Conservation (phyloP, 352 stramenopile genomes). For the Elongisporangium undulatum region DNA sequence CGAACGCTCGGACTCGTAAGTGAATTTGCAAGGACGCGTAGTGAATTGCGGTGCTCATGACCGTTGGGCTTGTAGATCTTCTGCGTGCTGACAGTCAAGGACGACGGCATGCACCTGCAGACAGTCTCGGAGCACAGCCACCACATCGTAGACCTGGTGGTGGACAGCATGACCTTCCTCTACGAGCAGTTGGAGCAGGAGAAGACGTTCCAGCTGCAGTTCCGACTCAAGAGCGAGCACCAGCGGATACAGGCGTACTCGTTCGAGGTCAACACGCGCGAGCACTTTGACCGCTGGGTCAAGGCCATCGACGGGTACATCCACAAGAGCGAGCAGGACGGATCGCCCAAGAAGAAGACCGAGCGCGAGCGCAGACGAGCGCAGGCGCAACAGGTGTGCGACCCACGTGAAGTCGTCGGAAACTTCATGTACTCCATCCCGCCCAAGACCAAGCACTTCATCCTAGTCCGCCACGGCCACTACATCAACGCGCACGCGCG, state of each 20-base stretch:
- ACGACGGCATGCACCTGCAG: slow-evolving; percentile 26
- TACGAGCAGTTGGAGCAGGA: slow-evolving; percentile 23
- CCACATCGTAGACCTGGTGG: slow-evolving; percentile 25
- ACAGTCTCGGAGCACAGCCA: slow-evolving; percentile 31
- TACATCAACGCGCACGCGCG: slow-evolving; percentile 77
- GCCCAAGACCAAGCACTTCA: slow-evolving; percentile 65
- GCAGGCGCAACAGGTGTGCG: slow-evolving; percentile 11
- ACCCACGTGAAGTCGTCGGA: slow-evolving; percentile 10
- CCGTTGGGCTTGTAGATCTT: slow-evolving; percentile 26
- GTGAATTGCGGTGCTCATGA: background rate
- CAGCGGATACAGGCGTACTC: slow-evolving; percentile 14
- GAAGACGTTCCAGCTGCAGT: slow-evolving; percentile 35
- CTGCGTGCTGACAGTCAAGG: slow-evolving; percentile 36
- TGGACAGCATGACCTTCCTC: slow-evolving; percentile 33
- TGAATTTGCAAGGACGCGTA: background rate
- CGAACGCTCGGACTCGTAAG: slow-evolving; percentile 48
- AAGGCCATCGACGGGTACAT: slow-evolving; percentile 22
- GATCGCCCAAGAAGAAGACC: slow-evolving; percentile 1
- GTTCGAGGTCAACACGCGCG: slow-evolving; percentile 25
- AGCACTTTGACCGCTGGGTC: slow-evolving; percentile 29
- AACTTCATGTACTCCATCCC: slow-evolving; percentile 48
- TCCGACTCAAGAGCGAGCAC: background rate
- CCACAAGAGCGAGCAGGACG: slow-evolving; percentile 3
- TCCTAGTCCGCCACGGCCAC: slow-evolving; percentile 75
- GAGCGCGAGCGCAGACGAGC: background rate